Base-by-base conservation (phyloP, 148 eudicot species). In the Dysphania ambrosioides region DNA sequence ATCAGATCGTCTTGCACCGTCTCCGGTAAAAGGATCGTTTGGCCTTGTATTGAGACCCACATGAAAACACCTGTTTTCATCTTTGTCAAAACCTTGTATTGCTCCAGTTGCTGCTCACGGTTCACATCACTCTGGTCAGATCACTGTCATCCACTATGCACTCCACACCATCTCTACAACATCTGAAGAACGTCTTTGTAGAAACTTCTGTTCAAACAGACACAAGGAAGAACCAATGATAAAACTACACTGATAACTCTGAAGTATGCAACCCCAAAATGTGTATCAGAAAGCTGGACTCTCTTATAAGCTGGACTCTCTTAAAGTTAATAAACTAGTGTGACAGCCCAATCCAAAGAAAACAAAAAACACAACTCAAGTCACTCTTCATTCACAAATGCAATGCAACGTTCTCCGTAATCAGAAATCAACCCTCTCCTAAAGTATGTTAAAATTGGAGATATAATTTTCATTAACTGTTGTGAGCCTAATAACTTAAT, bases 51-150 rank as follows among this genome's bases (percentile, higher is more conserved):
- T 30, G 40, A 41, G 57, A 19, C 68, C n/a, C 64, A 40, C 8
- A 59, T 59, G n/a, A 69, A 62, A 11, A 6, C 53, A 53, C 66
- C 32, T 42, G 5, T 24, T 26, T 13, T 74, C 35, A 4, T 10
- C 3, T 4, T 32, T 49, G 18, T 2, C 59, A 65, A 47, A 13
- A 15, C 61, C 51, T 35, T 65, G 6, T 74, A 16, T 58, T 35
- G 49, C 51, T 57, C 53, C 32, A 5, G 51, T 65, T 75, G 29
- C 11, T 55, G 38, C n/a, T n/a, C n/a, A 18, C 42, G 13, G 31
- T 65, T 15, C 62, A 38, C 53, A 62, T 51, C n/a, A n/a, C 61
- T 53, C 41, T 24, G 10, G 38, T 40, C 40, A 51, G 42, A 79
- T 63, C 49, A 70, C 15, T 34, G 63, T 40, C 40, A 26, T 35